Percentiles rank a stretch among this genome's conserved stretches.
Evolutionary conservation across 768 basidiomycete species (phyloP).

Genomic region (Agrocybe pediades): DNA sequence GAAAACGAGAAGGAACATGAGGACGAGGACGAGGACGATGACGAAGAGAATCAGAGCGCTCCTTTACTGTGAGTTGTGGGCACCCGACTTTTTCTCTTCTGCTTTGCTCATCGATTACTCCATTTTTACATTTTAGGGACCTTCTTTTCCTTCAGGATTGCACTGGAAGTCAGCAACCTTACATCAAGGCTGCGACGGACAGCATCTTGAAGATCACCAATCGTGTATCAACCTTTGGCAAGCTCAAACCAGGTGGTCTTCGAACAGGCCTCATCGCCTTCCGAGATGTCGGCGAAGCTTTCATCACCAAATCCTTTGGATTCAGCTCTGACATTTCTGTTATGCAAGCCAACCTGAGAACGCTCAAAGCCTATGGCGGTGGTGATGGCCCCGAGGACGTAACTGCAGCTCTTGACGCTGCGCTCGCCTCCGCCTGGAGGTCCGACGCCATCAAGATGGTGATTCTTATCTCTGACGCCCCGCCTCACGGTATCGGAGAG

Average conservation of each 20-base stretch:
- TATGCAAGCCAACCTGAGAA: neutral
- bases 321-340: slow-evolving; percentile 8
- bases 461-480: slow-evolving; percentile 18
- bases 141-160: slow-evolving; percentile 13
- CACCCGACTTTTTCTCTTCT: neutral
- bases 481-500: slow-evolving; percentile 20
- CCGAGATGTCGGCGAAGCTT: slow-evolving; percentile 5
- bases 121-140: no score
- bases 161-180: slow-evolving; percentile 14
- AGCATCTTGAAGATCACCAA: slow-evolving; percentile 1
- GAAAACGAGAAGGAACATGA: neutral
- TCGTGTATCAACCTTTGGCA: neutral
- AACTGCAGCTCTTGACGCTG: slow-evolving; percentile 10
- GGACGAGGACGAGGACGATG: neutral
- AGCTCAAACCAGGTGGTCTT: neutral
- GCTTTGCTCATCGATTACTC: neutral
- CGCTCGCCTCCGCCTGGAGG: slow-evolving; percentile 10
- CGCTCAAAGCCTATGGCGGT: slow-evolving; percentile 11
- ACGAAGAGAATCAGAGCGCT: neutral
- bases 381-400: slow-evolving; percentile 14
- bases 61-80: neutral
- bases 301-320: neutral
- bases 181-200: slow-evolving; percentile 8
- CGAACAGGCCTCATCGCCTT: slow-evolving; percentile 11
- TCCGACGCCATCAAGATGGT: slow-evolving; percentile 13